A percentile compares a stretch with the other conserved stretches of the same genome.
Conservation (phyloP, 163 green algal genomes). For the Volvox carteri region DNA sequence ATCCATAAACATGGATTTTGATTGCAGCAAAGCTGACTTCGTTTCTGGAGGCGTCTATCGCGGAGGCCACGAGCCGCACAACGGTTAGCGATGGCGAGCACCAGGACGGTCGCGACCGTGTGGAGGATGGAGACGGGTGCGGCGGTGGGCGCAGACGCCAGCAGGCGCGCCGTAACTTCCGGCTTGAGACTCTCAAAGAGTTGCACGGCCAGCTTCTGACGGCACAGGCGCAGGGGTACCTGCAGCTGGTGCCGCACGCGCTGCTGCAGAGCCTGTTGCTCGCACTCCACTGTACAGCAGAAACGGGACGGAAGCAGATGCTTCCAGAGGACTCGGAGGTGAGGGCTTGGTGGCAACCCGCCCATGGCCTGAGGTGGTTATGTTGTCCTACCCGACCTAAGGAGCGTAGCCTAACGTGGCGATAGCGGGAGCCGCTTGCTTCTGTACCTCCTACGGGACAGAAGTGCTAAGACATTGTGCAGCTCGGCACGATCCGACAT, state of each 20-base stretch:
- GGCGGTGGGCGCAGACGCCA: background rate
- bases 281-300: background rate
- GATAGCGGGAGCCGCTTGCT: too few relatives aligned
- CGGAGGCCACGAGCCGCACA: background rate
- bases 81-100: background rate
- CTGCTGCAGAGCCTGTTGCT: slow-evolving; percentile 1
- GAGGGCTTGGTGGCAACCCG: background rate
- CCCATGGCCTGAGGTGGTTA: too few relatives aligned
- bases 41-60: slow-evolving; percentile 10
- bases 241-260: background rate
- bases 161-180: background rate
- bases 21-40: slow-evolving; percentile 12
- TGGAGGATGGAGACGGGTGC: background rate
- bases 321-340: slow-evolving; percentile 31
- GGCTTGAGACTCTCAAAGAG: background rate
- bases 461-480: too few relatives aligned
- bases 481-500: too few relatives aligned
- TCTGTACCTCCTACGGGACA: background rate
- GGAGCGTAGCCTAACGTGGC: too few relatives aligned
- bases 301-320: background rate
- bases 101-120: background rate
- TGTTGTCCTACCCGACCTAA: too few relatives aligned
- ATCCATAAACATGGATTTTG: too few relatives aligned
- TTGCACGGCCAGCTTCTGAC: slow-evolving; percentile 26
- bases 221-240: background rate